Evolutionary conservation across 176 grass and related monocot genomes (phyloP).

Genomic region (Triticum aestivum): DNA sequence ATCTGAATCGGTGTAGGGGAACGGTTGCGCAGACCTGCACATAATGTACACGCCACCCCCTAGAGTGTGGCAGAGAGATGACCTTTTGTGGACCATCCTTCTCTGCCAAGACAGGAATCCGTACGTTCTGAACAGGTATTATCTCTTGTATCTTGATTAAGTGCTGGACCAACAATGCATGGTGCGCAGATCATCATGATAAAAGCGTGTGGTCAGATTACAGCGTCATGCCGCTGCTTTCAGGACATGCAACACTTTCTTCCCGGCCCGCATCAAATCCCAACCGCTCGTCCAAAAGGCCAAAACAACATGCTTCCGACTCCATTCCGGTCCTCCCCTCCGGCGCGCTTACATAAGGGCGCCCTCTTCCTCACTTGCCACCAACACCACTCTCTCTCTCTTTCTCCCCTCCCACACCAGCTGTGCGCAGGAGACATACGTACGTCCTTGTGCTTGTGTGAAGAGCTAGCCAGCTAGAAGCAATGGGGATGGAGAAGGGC

Average conservation of each 20-base stretch:
- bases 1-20: too few relatives aligned
- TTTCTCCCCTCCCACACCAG: not conserved
- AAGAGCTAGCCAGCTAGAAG: not conserved
- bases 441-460: not conserved
- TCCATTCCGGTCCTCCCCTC: not conserved
- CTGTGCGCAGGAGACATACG: not conserved
- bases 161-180: too few relatives aligned
- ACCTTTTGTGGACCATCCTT: too few relatives aligned
- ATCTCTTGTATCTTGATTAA: too few relatives aligned
- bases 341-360: constrained; percentile 41
- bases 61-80: too few relatives aligned
- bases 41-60: too few relatives aligned
- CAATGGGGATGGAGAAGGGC: constrained; percentile 39
- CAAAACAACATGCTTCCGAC: not conserved
- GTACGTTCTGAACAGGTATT: too few relatives aligned
- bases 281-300: not conserved
- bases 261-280: constrained; percentile 33
- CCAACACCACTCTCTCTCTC: constrained; percentile 6
- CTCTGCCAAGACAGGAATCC: too few relatives aligned
- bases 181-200: too few relatives aligned
- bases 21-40: too few relatives aligned
- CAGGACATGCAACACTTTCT: not conserved
- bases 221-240: too few relatives aligned
- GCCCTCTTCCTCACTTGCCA: constrained; percentile 29
- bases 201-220: too few relatives aligned